These are phyloP conservation scores for Magnaporthales sp. DNA, from an alignment of 2,329 filamentous ascomycete species.

Conservation along the genomic window DNA sequence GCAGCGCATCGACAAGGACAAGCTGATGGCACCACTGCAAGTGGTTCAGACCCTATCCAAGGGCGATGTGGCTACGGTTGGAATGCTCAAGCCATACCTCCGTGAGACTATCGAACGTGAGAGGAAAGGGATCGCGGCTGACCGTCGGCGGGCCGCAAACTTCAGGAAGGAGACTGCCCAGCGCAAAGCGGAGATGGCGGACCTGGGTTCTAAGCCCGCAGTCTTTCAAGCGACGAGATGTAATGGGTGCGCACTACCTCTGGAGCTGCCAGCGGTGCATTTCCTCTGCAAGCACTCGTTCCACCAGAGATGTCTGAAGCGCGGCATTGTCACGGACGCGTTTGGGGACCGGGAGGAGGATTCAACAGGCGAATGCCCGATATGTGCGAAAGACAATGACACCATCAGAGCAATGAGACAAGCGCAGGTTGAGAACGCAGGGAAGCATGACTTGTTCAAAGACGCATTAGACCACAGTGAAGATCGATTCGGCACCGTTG, in stretches of 20 bases:
- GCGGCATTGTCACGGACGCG: constrained; percentile 22
- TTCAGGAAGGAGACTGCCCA: constrained; percentile 77
- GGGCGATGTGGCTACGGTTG: constrained; percentile 78
- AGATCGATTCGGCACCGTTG: constrained; percentile 82
- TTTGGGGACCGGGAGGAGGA: constrained; percentile 39
- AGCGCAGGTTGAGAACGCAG: constrained; percentile 78
- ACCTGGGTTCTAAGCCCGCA: constrained; percentile 69
- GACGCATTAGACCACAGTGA: constrained; percentile 67
- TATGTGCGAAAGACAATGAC: constrained; percentile 75
- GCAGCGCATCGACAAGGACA: constrained; percentile 78
- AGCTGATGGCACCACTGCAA: constrained; percentile 90
- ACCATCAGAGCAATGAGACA: constrained; percentile 81
- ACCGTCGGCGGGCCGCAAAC: constrained; percentile 71
- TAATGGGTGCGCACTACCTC: constrained; percentile 64
- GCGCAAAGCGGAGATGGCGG: constrained; percentile 69
- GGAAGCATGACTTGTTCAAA: constrained; percentile 82
- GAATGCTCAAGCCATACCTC: constrained; percentile 91
- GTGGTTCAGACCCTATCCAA: constrained; percentile 84
- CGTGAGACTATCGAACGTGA: constrained; percentile 83
- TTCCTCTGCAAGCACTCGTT: constrained; percentile 97
- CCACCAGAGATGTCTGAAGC: constrained; percentile 75
- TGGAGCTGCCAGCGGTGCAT: constrained; percentile 87
- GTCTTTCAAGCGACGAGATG: constrained; percentile 90
- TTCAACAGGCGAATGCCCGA: constrained; percentile 61
- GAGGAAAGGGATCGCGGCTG: constrained; percentile 71